Conservation (phyloP, 2,329 filamentous ascomycete species). For the Fusarium euwallaceae region DNA sequence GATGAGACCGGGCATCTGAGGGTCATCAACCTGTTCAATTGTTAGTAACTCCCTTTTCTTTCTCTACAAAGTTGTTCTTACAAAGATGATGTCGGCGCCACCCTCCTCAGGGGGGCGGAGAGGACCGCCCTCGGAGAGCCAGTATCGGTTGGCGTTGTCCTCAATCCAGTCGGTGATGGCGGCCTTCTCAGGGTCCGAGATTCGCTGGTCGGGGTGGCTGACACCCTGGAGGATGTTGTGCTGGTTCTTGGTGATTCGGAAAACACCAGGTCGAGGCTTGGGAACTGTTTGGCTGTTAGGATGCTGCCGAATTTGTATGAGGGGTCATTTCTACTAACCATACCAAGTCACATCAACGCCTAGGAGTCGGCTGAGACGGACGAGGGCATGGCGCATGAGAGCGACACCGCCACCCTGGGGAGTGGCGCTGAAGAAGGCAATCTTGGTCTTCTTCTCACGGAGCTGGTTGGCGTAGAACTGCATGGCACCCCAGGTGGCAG, state of each 20-base stretch:
- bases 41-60: not conserved
- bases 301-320: not conserved
- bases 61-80: slow-evolving; percentile 49
- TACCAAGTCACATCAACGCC: slow-evolving; percentile 82
- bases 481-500: slow-evolving; percentile 74
- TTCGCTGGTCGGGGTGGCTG: slow-evolving; percentile 72
- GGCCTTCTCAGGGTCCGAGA: slow-evolving; percentile 71
- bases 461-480: slow-evolving; percentile 73
- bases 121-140: slow-evolving; percentile 77
- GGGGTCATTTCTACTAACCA: slow-evolving; percentile 55
- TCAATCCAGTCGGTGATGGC: slow-evolving; percentile 79
- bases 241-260: slow-evolving; percentile 87
- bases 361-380: slow-evolving; percentile 76
- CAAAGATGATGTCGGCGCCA: slow-evolving; percentile 80
- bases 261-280: slow-evolving; percentile 82
- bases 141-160: slow-evolving; percentile 81
- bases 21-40: slow-evolving; percentile 75
- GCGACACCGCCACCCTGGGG: slow-evolving; percentile 87
- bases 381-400: slow-evolving; percentile 83
- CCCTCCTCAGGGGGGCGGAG: slow-evolving; percentile 74
- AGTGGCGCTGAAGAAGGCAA: slow-evolving; percentile 85
- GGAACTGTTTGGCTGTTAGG: slow-evolving; percentile 65
- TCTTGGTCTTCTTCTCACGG: slow-evolving; percentile 72
- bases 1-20: slow-evolving; percentile 86
- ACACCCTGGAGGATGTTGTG: slow-evolving; percentile 92